phyloP scores from a whole-genome alignment of 2,329 filamentous ascomycete genomes.

The Fusarium phyllophilum region DNA sequence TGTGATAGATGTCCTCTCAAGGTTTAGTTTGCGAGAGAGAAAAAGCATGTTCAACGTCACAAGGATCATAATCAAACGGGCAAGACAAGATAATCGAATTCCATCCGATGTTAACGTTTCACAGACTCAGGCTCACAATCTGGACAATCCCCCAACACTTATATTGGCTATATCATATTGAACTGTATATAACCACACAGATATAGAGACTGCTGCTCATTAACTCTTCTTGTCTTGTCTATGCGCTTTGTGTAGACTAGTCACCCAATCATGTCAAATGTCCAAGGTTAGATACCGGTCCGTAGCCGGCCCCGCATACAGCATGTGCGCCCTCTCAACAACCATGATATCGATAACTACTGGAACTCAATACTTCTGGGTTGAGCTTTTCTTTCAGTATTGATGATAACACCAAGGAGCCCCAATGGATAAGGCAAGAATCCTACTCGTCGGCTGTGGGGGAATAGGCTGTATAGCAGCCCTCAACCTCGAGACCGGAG shows the following conservation, averaged over 20 bases:
- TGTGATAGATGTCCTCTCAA: conserved; percentile 23
- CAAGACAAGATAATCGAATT: conserved; percentile 5
- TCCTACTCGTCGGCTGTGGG: conserved; percentile 39
- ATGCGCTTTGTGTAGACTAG: neutral
- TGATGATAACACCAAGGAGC: neutral
- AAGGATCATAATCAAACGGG: conserved; percentile 7
- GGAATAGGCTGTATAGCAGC: conserved; percentile 41
- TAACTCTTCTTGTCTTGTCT: neutral
- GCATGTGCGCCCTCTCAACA: conserved; percentile 25
- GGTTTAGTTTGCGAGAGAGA: conserved; percentile 28
- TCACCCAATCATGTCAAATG: conserved; percentile 18
- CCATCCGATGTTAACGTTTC: neutral
- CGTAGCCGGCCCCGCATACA: conserved; percentile 19
- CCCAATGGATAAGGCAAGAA: conserved; percentile 28
- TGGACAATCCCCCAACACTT: neutral
- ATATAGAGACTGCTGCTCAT: neutral
- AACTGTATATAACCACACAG: neutral
- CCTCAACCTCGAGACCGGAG: conserved; percentile 38
- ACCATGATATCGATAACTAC: neutral
- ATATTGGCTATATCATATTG: neutral
- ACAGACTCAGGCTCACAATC: neutral
- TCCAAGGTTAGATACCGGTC: neutral
- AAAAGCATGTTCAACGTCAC: neutral
- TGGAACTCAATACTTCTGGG: neutral
- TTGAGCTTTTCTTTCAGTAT: neutral